Base-by-base conservation (phyloP, 345 rosid species). In the Excoecaria cochinchinensis region DNA sequence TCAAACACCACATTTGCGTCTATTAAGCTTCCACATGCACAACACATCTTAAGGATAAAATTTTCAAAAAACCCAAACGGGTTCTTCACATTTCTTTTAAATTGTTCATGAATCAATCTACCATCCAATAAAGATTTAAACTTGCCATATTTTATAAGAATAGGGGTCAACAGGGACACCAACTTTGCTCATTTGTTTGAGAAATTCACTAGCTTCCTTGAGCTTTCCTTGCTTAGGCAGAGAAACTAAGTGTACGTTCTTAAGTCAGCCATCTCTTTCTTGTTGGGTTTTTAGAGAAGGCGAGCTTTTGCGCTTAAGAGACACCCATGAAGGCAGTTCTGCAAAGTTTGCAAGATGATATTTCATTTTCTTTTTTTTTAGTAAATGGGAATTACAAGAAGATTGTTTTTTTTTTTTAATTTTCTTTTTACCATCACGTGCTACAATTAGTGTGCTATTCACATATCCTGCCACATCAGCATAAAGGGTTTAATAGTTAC, bases 1-100 rank as follows among this genome's bases (percentile, higher is more conserved):
- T 87, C 95, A 72, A 90, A 87, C 87, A 89, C 12, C 40, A 47
- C 79, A 76, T 77, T 82, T 47, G 97, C 97, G 65, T 88, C 92
- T 19, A 5, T 63, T 4, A 90, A 80, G 50, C 92, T 84, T 68
- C 90, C 86, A 25, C 92, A 88, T 17, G 73, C 84, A 9, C 89
- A 85, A 3, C 84, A 90, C 93, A 90, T 85, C 0, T 22, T 77
- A 0, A 92, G 56, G 50, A 85, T 79, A 60, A 76, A 87, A 59
- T 82, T 84, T 72, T 83, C 86, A 21, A 88, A 87, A 82, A 74
- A 71, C 77, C 60, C 80, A 70, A 88, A 74, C 31, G 88, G 85
- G 16, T 51, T 74, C 68, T 74, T 78, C 44, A 69, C 24, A 8
- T 56, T 72, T 70, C 50, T 79, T 62, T 79, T 73, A 77, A 90